Base-by-base conservation (phyloP, 768 basidiomycete species). In the Naganishia randhawae region DNA sequence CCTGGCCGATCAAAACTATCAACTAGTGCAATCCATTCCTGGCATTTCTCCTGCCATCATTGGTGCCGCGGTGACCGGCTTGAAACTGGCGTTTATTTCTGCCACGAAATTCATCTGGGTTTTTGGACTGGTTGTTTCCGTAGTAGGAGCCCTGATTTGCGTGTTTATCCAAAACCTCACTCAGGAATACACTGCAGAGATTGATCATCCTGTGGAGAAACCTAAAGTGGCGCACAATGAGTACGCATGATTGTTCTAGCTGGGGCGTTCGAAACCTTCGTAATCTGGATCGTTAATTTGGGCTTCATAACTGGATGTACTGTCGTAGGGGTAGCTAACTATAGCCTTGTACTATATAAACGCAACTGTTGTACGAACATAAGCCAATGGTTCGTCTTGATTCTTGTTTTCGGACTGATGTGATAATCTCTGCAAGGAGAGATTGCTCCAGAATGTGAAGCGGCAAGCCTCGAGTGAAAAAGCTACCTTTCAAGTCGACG, bases 141-240 rank as follows among this genome's bases (percentile, higher is more conserved):
- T 4, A 3, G 29, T 50, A 6, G 61, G 39, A 45, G 45, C 45
- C 17, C 8, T 63, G 22, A 17, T 42, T 1, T 63, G 61, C 25
- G 22, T 63, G 29, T 63, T 63, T 25, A 63, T 63, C 45, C 10
- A 50, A 31, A 50, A 63, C 61, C 41, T 42, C 8, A 22, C 39
- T 7, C 22, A 50, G 35, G 41, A 63, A 39, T 63, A 63, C 61
- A 63, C 61, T 3, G 37, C 31, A 27, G 61, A 42, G 61, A 63
- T 63, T 29, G 61, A 63, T 33, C 41, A 42, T 31, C 61, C 61
- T 17, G 41, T 63, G 7, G 61, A 63, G 41, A 63, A 63, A 22
- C 25, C 14, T 11, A 41, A 63, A 22, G 61, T 55, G 14, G 19
- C 27, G 3, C 54, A 55, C 54, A 55, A 55, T 8, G 54, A 55